These are phyloP conservation scores for Wakefieldia striispora DNA, from an alignment of 768 basidiomycete genomes.

Conservation along the genomic window DNA sequence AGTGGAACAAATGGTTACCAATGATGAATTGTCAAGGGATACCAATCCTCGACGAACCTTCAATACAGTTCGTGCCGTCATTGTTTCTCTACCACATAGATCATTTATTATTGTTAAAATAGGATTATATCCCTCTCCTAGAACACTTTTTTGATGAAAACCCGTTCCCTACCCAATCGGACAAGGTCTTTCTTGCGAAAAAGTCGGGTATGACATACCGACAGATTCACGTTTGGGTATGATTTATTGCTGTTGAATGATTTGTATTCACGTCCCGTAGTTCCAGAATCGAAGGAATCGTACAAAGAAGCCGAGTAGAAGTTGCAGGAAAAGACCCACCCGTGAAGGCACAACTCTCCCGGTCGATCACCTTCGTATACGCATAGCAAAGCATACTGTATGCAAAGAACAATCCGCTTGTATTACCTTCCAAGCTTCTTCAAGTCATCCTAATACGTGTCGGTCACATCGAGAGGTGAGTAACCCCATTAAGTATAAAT, in stretches of 20 bases:
- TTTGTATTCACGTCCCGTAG: constrained; percentile 23
- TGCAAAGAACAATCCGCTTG: no score
- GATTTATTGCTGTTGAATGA: constrained; percentile 1
- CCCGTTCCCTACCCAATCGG: constrained; percentile 42
- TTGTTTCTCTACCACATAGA: neutral
- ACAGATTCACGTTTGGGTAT: constrained; percentile 58
- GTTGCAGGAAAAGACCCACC: no score
- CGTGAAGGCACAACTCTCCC: no score
- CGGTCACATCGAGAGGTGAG: no score
- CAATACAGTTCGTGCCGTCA: neutral
- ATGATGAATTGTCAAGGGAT: no score
- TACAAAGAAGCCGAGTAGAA: constrained; percentile 10
- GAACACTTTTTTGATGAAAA: constrained; percentile 49
- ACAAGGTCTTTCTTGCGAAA: constrained; percentile 40
- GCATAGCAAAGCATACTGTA: no score
- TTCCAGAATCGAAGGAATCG: constrained; percentile 51
- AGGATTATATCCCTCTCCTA: constrained; percentile 44
- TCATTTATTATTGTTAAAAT: neutral
- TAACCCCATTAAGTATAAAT: no score
- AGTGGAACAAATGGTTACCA: no score
- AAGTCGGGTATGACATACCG: constrained; percentile 42
- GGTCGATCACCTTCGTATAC: no score
- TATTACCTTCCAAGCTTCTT: no score
- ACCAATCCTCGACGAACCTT: no score
- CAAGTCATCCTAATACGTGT: no score